Evolutionary conservation across 2,329 filamentous ascomycete species (phyloP).

Genomic region (Nemania sp.): DNA sequence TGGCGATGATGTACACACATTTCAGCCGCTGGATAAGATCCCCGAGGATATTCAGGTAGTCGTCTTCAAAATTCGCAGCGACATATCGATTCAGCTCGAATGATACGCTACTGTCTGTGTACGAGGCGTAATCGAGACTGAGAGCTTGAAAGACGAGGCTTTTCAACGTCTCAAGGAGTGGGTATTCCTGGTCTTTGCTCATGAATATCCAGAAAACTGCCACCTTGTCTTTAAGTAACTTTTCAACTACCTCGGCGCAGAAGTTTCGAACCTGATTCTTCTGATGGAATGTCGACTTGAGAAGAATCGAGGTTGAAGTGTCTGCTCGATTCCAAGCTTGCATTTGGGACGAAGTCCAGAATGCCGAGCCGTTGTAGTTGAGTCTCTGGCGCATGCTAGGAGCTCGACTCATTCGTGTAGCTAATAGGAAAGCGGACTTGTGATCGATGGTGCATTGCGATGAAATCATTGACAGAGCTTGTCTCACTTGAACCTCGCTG

Average conservation of each 20-base stretch:
- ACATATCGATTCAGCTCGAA: background rate
- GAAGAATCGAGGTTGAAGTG: constrained; percentile 2
- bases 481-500: constrained; percentile 4
- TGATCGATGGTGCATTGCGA: constrained; percentile 13
- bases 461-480: constrained; percentile 10
- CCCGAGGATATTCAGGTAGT: constrained; percentile 16
- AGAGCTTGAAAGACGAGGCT: constrained; percentile 11
- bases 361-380: background rate
- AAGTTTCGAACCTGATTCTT: constrained; percentile 5
- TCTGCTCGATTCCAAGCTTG: constrained; percentile 6
- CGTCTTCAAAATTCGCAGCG: constrained; percentile 4
- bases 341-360: constrained; percentile 1
- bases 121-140: constrained; percentile 3
- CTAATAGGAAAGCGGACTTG: constrained; percentile 5
- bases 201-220: constrained; percentile 17
- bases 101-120: background rate
- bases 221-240: constrained; percentile 3
- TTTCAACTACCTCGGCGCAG: constrained; percentile 3
- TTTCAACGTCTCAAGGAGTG: constrained; percentile 10
- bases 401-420: background rate
- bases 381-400: background rate
- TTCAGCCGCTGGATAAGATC: constrained; percentile 9
- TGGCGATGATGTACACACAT: constrained; percentile 14
- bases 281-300: constrained; percentile 9
- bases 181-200: constrained; percentile 12